Conservation (phyloP, 345 rosid genomes). For the Citrus mangshanensis region DNA sequence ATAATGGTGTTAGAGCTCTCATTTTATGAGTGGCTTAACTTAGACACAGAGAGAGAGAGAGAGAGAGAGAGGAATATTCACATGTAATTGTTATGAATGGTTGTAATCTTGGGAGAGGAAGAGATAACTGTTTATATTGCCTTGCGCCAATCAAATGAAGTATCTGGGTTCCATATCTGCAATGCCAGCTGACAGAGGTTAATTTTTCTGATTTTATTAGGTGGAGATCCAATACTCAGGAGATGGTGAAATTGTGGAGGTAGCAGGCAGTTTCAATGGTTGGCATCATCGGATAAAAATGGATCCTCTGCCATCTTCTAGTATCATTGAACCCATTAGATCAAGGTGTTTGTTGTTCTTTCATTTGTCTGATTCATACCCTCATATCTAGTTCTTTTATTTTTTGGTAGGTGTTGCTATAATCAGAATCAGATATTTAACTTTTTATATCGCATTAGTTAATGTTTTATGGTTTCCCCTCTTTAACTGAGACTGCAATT, state of each 20-base stretch:
- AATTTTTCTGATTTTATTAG: conserved; percentile 33
- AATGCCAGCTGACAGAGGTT: not conserved
- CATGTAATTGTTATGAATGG: not conserved
- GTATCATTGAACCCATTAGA: conserved; percentile 25
- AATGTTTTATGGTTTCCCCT: not conserved
- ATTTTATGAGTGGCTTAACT: not conserved
- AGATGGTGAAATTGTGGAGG: conserved; percentile 84
- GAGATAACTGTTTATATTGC: not conserved
- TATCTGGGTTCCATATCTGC: not conserved
- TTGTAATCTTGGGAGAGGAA: not conserved
- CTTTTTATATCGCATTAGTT: not conserved
- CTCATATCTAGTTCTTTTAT: not conserved
- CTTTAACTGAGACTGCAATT: not conserved
- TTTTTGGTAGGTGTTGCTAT: not conserved
- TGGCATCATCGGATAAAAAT: conserved; percentile 80
- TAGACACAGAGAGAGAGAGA: not conserved
- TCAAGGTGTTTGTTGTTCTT: conserved; percentile 37
- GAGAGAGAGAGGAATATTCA: not conserved
- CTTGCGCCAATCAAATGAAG: not conserved
- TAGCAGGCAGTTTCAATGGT: conserved; percentile 92
- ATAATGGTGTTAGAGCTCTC: not conserved
- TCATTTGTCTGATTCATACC: not conserved
- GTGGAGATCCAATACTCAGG: conserved; percentile 70
- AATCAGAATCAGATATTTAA: not conserved
- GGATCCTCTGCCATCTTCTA: conserved; percentile 63